Evolutionary conservation across 106 monocot species (phyloP).

Genomic region (Alisma plantagoaquatica): DNA sequence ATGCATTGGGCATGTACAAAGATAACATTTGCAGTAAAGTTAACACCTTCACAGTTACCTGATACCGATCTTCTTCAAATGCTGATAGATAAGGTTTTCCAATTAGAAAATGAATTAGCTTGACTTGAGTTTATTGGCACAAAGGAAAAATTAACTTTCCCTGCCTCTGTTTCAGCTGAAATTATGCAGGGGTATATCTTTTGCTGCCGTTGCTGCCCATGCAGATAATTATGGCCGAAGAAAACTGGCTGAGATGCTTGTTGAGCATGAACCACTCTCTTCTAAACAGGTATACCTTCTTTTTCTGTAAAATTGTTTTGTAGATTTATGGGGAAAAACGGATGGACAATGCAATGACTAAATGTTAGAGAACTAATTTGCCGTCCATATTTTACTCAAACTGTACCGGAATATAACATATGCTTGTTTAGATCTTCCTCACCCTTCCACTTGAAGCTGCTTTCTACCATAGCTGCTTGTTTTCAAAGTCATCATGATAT

Average conservation of each 20-base stretch:
- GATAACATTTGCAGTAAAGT: no score
- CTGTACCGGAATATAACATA: no score
- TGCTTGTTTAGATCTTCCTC: no score
- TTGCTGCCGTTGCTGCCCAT: conserved; percentile 90
- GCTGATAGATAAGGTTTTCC: conserved; percentile 92
- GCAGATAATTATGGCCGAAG: conserved; percentile 74
- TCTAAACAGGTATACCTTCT: conserved; percentile 68
- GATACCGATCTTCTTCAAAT: conserved; percentile 68
- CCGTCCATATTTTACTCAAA: background rate
- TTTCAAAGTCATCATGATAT: no score
- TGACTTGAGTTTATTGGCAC: no score
- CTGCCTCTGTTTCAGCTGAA: conserved; percentile 61
- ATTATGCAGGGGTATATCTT: conserved; percentile 88
- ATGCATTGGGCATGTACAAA: conserved; percentile 98
- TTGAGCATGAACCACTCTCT: conserved; percentile 76
- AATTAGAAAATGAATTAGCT: background rate
- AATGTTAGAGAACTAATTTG: background rate
- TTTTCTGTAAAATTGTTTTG: no score
- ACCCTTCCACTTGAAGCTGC: no score
- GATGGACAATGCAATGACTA: no score
- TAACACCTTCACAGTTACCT: conserved; percentile 47
- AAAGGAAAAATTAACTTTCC: no score
- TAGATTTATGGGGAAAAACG: no score
- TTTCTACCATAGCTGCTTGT: no score
- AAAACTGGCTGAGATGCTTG: conserved; percentile 84